Conservation (phyloP, 2,329 filamentous ascomycete genomes). For the Daldinia eschscholtzii region DNA sequence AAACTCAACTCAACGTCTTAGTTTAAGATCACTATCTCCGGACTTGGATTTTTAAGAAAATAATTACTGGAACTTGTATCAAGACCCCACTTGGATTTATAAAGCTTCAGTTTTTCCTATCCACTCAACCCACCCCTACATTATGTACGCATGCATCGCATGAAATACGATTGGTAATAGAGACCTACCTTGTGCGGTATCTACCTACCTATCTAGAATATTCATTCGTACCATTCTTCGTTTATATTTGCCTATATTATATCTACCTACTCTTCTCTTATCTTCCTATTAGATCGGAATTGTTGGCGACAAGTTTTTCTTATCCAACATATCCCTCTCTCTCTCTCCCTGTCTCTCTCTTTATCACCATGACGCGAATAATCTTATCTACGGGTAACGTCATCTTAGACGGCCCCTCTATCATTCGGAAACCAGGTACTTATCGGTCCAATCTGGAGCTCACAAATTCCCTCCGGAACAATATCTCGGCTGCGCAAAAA, state of each 20-base stretch:
- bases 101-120: slow-evolving; percentile 38
- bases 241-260: slow-evolving; percentile 60
- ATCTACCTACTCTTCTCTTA: slow-evolving; percentile 9
- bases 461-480: slow-evolving; percentile 86
- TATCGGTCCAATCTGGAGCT: slow-evolving; percentile 94
- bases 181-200: slow-evolving; percentile 17
- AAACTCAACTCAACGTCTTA: neutral
- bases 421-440: slow-evolving; percentile 81
- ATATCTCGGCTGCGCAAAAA: slow-evolving; percentile 80
- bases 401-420: slow-evolving; percentile 84
- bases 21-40: slow-evolving; percentile 19
- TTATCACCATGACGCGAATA: slow-evolving; percentile 48
- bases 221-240: slow-evolving; percentile 7
- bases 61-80: slow-evolving; percentile 18
- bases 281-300: slow-evolving; percentile 17
- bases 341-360: neutral
- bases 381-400: slow-evolving; percentile 70
- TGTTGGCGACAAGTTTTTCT: slow-evolving; percentile 15
- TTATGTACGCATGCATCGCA: slow-evolving; percentile 7
- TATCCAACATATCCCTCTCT: slow-evolving; percentile 12
- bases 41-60: neutral
- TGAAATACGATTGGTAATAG: slow-evolving; percentile 40
- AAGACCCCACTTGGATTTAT: slow-evolving; percentile 37
- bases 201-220: slow-evolving; percentile 17
- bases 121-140: slow-evolving; percentile 17